Conservation (phyloP, 2,329 filamentous ascomycete species). For the Penicillium sp. region DNA sequence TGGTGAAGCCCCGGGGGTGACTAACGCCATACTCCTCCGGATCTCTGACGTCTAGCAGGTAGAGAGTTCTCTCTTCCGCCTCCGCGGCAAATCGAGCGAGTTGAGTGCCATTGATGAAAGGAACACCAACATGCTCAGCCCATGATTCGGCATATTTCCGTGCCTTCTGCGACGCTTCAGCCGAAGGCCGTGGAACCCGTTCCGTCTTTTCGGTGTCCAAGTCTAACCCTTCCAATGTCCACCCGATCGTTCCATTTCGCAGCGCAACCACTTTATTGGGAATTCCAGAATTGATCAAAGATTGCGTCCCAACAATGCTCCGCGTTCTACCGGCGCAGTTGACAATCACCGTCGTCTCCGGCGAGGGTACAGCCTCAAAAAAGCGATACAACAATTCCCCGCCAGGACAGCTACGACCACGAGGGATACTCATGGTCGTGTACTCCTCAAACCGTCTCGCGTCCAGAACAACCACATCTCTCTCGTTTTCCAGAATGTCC, state of each 20-base stretch:
- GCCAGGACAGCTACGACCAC: slow-evolving; percentile 32
- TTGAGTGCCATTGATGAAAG: background rate
- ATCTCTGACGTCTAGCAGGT: slow-evolving; percentile 32
- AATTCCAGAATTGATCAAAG: slow-evolving; percentile 27
- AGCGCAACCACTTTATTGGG: slow-evolving; percentile 30
- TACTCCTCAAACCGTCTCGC: slow-evolving; percentile 31
- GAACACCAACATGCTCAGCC: slow-evolving; percentile 13
- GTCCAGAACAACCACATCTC: slow-evolving; percentile 28
- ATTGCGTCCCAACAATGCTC: slow-evolving; percentile 32
- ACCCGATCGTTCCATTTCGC: slow-evolving; percentile 33
- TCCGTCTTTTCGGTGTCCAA: slow-evolving; percentile 24
- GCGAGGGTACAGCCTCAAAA: slow-evolving; percentile 27
- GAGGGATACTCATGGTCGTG: slow-evolving; percentile 34
- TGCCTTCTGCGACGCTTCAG: slow-evolving; percentile 9
- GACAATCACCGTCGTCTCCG: slow-evolving; percentile 29
- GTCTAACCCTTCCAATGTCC: slow-evolving; percentile 29
- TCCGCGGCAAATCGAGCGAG: slow-evolving; percentile 12
- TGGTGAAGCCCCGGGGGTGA: slow-evolving; percentile 27
- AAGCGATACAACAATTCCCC: slow-evolving; percentile 31
- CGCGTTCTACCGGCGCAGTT: slow-evolving; percentile 34
- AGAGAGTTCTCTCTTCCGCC: slow-evolving; percentile 22
- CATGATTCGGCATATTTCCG: slow-evolving; percentile 10
- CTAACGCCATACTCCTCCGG: slow-evolving; percentile 26
- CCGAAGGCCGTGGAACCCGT: slow-evolving; percentile 14
- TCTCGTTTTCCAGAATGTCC: slow-evolving; percentile 21